Evolutionary conservation across 2,329 filamentous ascomycete species (phyloP), one percentile per base, ranked within the genome.

Genomic region (Fusarium nematophilum): DNA sequence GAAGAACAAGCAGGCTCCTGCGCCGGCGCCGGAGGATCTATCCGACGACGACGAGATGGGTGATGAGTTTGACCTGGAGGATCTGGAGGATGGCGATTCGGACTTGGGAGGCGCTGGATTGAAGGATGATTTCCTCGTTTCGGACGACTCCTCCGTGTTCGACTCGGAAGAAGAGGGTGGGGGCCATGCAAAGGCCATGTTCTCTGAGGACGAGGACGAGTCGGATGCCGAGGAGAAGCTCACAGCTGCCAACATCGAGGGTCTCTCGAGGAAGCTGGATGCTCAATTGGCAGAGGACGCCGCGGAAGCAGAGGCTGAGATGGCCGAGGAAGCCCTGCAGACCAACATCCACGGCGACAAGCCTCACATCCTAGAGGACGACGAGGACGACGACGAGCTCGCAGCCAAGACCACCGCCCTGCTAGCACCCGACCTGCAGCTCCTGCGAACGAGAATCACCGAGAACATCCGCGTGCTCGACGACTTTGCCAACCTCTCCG

Each of bases 221-320:
- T 93, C 90, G 1, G 92, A 96, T 68, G 89, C 87, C 5, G 92
- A 97, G 77, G 93, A 97, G 78, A 90, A 89, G 73, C 84, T 99
- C 65, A 99, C 92, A 45, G 93, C 93, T 2, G 95, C 95, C 60
- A 99, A 99, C 76, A 98, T 99, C 61, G 95, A 90, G 69, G 95
- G 95, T 54, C 80, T 99, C 51, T 93, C 94, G 50, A 84, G 88
- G 67, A 94, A 93, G 75, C 78, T 99, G 53, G 94, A 99, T 73
- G 81, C 86, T 70, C 82, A 95, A 72, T 81, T 85, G 71, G 90
- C 90, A 37, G 84, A 90, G 57, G 91, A 97, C 62, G 92, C 89
- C 14, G 92, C 88, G 18, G 91, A 93, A 59, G 92, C 92, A 18
- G 87, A 93, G 67, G 90, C 89, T 27, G 95, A 99, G 75, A 79